Conservation (phyloP, 2,329 filamentous ascomycete genomes). For the Teratosphaeria zuluensis region DNA sequence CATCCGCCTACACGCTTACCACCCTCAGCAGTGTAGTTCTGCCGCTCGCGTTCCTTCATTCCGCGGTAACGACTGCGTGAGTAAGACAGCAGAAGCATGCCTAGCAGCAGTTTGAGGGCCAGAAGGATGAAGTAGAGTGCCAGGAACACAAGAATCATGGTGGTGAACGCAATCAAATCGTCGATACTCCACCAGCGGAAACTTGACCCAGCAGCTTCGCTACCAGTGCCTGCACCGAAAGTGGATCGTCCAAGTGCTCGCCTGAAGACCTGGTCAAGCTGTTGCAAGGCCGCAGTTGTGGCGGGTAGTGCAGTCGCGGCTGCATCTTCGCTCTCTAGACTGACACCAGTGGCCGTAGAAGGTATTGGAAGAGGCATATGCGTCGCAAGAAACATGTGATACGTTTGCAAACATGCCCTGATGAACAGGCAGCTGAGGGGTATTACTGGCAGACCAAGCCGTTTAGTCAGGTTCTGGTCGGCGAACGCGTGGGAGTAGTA, state of each 20-base stretch:
- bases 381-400: slow-evolving; percentile 93
- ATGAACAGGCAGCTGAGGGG: slow-evolving; percentile 93
- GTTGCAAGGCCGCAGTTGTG: slow-evolving; percentile 66
- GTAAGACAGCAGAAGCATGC: slow-evolving; percentile 76
- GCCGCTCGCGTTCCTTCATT: slow-evolving; percentile 63
- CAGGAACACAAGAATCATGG: slow-evolving; percentile 80
- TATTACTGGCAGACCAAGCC: slow-evolving; percentile 82
- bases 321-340: slow-evolving; percentile 41
- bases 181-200: slow-evolving; percentile 53
- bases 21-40: slow-evolving; percentile 48
- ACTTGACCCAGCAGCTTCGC: slow-evolving; percentile 11
- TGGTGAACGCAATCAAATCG: slow-evolving; percentile 62
- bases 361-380: slow-evolving; percentile 67
- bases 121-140: slow-evolving; percentile 77
- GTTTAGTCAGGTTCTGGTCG: slow-evolving; percentile 78
- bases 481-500: slow-evolving; percentile 96
- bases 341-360: slow-evolving; percentile 55
- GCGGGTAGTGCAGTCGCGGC: slow-evolving; percentile 50
- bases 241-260: slow-evolving; percentile 66
- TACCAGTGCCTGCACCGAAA: slow-evolving; percentile 41
- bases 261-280: slow-evolving; percentile 68
- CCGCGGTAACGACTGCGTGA: slow-evolving; percentile 66
- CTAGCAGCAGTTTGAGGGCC: slow-evolving; percentile 64
- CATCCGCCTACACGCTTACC: slow-evolving; percentile 72
- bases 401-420: slow-evolving; percentile 86